phyloP scores from a whole-genome alignment of 768 basidiomycete species.

The Phlebiopsis flavidoalba region DNA sequence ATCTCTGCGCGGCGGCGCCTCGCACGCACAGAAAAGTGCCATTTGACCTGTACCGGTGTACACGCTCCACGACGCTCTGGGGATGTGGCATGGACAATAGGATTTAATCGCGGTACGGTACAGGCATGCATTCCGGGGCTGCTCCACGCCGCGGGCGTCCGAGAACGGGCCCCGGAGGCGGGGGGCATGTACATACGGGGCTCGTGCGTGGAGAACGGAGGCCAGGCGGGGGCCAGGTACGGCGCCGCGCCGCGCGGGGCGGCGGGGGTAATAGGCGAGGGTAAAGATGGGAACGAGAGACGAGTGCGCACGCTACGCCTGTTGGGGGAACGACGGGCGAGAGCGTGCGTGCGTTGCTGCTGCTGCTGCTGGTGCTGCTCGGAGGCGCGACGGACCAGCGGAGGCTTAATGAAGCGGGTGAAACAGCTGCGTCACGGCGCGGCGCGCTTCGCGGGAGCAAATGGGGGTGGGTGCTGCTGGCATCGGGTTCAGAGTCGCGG shows the following conservation, averaged over 20 bases:
- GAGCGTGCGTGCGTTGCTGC: no score
- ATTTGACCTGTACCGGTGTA: no score
- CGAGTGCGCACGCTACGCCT: background rate
- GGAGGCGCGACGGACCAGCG: background rate
- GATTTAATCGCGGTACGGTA: no score
- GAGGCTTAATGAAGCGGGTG: slow-evolving; percentile 10
- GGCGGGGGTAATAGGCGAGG: background rate
- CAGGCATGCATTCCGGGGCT: background rate
- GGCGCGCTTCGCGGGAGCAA: slow-evolving; percentile 12
- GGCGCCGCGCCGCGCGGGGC: background rate
- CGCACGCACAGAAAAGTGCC: no score
- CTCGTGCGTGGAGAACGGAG: background rate
- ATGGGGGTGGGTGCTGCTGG: background rate
- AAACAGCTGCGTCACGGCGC: slow-evolving; percentile 6
- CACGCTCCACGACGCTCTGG: no score
- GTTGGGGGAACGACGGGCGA: background rate
- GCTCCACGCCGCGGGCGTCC: background rate
- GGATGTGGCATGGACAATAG: no score
- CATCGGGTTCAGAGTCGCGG: slow-evolving; percentile 1
- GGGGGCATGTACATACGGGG: no score
- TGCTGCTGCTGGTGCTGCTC: background rate
- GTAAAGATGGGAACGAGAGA: background rate
- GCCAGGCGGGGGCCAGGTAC: background rate
- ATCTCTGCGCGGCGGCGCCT: no score
- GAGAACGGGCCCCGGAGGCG: background rate